These are phyloP conservation scores for Boletus smithii DNA, from an alignment of 1,284 basidiomycete species.

Conservation along the genomic window DNA sequence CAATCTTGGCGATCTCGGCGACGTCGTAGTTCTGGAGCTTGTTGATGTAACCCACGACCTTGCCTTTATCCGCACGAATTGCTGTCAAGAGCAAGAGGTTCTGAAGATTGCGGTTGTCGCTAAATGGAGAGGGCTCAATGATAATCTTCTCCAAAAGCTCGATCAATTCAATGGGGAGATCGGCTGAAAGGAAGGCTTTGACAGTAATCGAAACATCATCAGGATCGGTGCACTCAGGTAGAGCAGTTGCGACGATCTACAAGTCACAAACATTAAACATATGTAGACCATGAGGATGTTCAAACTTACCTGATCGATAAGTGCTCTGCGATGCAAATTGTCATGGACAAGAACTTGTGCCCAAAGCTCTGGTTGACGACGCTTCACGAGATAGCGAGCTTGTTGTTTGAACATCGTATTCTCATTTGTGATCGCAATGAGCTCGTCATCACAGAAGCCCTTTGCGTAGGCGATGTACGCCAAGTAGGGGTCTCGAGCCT, in stretches of 20 bases:
- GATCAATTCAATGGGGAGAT: constrained; percentile 96
- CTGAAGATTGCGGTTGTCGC: constrained; percentile 94
- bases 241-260: constrained; percentile 87
- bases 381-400: constrained; percentile 95
- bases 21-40: constrained; percentile 95
- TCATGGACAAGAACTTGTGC: constrained; percentile 89
- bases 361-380: constrained; percentile 96
- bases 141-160: constrained; percentile 99
- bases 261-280: not conserved
- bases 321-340: constrained; percentile 88
- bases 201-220: constrained; percentile 99
- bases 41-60: constrained; percentile 98
- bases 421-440: constrained; percentile 96
- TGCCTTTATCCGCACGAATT: constrained; percentile 97
- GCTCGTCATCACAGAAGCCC: constrained; percentile 98
- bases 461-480: constrained; percentile 99
- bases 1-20: constrained; percentile 94
- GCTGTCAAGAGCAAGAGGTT: constrained; percentile 95
- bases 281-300: not conserved
- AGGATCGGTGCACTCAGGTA: constrained; percentile 96
- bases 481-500: constrained; percentile 96
- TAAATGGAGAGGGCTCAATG: constrained; percentile 95
- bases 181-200: constrained; percentile 97
- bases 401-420: constrained; percentile 99
- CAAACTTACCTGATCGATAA: constrained; percentile 84